Conservation (phyloP, 768 basidiomycete species). For the Strobilomyces dryophilus region DNA sequence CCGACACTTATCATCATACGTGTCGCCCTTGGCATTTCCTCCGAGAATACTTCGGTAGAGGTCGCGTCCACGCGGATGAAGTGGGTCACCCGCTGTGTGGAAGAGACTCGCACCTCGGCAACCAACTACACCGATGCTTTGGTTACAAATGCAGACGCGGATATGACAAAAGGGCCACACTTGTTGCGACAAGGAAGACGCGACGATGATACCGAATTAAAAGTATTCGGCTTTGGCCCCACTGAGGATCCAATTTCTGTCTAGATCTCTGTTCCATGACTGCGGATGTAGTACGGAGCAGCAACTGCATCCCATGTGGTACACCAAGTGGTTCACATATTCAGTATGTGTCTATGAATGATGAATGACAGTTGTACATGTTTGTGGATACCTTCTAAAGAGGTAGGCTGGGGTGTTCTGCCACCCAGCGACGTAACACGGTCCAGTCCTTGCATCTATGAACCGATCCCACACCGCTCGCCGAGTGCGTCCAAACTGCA, state of each 20-base stretch:
- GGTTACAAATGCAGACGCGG: conserved; percentile 16
- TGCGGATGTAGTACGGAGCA: neutral
- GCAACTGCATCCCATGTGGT: neutral
- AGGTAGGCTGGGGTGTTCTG: conserved; percentile 27
- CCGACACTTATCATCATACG: conserved; percentile 36
- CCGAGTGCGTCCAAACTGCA: conserved; percentile 25
- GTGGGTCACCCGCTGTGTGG: conserved; percentile 15
- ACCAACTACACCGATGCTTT: conserved; percentile 22
- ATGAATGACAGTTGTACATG: neutral
- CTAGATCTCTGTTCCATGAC: neutral
- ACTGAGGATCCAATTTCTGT: neutral
- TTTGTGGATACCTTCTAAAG: conserved; percentile 5
- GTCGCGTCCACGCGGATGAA: conserved; percentile 22
- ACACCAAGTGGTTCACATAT: neutral
- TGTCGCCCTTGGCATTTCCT: conserved; percentile 29
- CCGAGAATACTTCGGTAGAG: conserved; percentile 17
- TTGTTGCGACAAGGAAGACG: neutral
- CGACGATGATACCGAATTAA: conserved; percentile 3
- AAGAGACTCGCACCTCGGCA: conserved; percentile 13
- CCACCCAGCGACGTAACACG: conserved; percentile 25
- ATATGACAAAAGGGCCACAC: conserved; percentile 8
- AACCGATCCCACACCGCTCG: conserved; percentile 28
- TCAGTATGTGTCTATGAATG: neutral
- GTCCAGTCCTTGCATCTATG: conserved; percentile 35
- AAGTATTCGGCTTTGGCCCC: neutral